Evolutionary conservation across 2,329 filamentous ascomycete genomes (phyloP), one percentile per base, ranked within the genome.

Genomic region (Magnaporthales sp.): DNA sequence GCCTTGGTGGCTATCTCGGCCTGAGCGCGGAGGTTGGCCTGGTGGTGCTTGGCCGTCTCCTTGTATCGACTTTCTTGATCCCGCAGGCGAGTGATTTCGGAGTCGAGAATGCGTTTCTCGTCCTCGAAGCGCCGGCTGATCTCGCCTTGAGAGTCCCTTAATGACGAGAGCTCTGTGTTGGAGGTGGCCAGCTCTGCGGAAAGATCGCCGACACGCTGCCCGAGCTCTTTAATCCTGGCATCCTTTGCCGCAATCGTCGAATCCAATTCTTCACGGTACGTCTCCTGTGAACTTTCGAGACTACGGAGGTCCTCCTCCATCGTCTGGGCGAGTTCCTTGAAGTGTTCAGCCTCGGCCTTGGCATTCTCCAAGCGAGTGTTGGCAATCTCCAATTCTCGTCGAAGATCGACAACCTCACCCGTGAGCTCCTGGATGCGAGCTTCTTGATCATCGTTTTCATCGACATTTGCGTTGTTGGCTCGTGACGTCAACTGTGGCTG

Each of bases 1-100:
- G 95, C 93, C 76, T 92, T 91, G 66, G 92, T 89, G 2, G 95
- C 93, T 73, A 99, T 98, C 61, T 96, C 91, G 30, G 94, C 93
- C 77, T 99, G 95, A 0, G 92, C 89, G 69, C 95, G 93, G 58
- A 98, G 86, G 72, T 98, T 93, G 72, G 96, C 91, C 74, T 96
- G 92, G 74, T 97, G 91, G 74, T 91, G 92, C 70, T 91, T 89
- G 32, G 92, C 89, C 64, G 93, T 89, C 68, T 92, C 90, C 68
- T 88, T 84, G 75, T 94, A 89, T 66, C 91, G 87, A 70, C 93
- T 91, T 67, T 90, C 90, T 71, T 96, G 91, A 63, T 96, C 92
- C 75, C 91, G 95, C 30, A 98, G 81, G 38, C 92, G 87, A 26
- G 85, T 82, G 66, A 97, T 87, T 73, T 98, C 92, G 10, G 89